Evolutionary conservation across 306 rosid genomes (phyloP), one percentile per base, ranked within the genome.

Genomic region (Carpinus viminea): DNA sequence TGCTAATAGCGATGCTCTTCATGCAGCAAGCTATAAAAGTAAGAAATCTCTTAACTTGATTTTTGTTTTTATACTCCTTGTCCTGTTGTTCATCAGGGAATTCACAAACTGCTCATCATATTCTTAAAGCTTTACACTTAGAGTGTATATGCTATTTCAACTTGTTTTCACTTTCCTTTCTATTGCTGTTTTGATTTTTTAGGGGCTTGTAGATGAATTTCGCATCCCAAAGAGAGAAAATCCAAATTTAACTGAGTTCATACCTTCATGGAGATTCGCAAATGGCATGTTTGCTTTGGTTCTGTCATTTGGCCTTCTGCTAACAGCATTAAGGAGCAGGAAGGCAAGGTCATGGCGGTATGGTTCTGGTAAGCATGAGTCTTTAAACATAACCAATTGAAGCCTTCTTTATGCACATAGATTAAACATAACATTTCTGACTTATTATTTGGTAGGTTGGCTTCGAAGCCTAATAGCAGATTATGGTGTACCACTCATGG

Each of bases 251-350:
- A 38, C 28, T 0, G 82, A 90, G 83, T 89, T 95, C 60, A 7
- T 82, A 73, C 96, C 96, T 71, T 91, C 99, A 16, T 96, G 99
- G 99, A 90, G 98, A 83, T 96, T 96, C 68, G 83, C 97, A 52
- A 96, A 96, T 76, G 99, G 99, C 55, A 96, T 93, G 99, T 96
- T 96, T 87, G 99, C 99, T 78, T 62, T 96, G 84, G 98, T 96
- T 56, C 92, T 96, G 72, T 96, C 98, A 0, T 96, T 96, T 87
- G 99, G 99, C 80, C 99, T 96, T 90, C 94, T 93, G 64, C 82
- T 90, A 54, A 93, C 99, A 59, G 98, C 93, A 38, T 83, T 96
- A 73, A 86, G 70, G 76, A 96, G 99, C 82, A 81, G 99, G 79
- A 96, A 96, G 76, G 99, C 99, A 12, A 93, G 98, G 79, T 90